Conservation (phyloP, 2,329 filamentous ascomycete genomes). For the Xylariaceae sp. region DNA sequence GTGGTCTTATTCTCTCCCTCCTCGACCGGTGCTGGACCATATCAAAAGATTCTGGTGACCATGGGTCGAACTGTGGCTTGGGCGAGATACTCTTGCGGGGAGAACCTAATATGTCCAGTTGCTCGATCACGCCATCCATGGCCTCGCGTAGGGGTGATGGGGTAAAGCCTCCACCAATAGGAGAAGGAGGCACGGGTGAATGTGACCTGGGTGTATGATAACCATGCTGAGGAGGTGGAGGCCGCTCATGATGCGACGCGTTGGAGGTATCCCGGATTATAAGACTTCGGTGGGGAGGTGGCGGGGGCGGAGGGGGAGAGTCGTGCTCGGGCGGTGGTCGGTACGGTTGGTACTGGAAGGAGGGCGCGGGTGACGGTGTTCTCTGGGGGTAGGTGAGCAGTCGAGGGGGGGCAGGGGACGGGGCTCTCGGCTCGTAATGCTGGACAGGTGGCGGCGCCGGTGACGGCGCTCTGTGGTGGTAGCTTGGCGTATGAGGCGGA, state of each 20-base stretch:
- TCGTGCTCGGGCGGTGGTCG: slow-evolving; percentile 35
- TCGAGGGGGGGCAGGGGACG: slow-evolving; percentile 35
- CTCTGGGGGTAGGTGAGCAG: slow-evolving; percentile 28
- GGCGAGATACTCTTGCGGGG: slow-evolving; percentile 51
- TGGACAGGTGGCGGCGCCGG: slow-evolving; percentile 28
- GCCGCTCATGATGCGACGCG: slow-evolving; percentile 36
- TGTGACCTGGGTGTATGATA: slow-evolving; percentile 52
- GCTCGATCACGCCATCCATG: slow-evolving; percentile 98
- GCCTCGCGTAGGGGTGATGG: slow-evolving; percentile 89
- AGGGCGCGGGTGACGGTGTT: slow-evolving; percentile 36
- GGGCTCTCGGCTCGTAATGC: slow-evolving; percentile 26
- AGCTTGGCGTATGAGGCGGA: slow-evolving; percentile 28
- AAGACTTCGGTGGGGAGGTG: slow-evolving; percentile 72
- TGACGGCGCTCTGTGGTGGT: slow-evolving; percentile 33
- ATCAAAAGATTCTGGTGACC: slow-evolving; percentile 86
- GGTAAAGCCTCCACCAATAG: slow-evolving; percentile 63
- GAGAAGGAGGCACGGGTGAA: slow-evolving; percentile 64
- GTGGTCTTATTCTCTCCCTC: slow-evolving; percentile 44
- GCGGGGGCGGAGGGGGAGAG: slow-evolving; percentile 73
- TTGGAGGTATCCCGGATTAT: slow-evolving; percentile 26
- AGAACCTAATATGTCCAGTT: slow-evolving; percentile 77
- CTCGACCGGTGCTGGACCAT: slow-evolving; percentile 41
- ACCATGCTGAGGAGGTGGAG: slow-evolving; percentile 28
- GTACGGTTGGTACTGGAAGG: slow-evolving; percentile 34
- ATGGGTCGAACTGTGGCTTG: slow-evolving; percentile 61